These are phyloP conservation scores for Camellia granthamiana DNA, from an alignment of 148 eudicot genomes.

Conservation along the genomic window DNA sequence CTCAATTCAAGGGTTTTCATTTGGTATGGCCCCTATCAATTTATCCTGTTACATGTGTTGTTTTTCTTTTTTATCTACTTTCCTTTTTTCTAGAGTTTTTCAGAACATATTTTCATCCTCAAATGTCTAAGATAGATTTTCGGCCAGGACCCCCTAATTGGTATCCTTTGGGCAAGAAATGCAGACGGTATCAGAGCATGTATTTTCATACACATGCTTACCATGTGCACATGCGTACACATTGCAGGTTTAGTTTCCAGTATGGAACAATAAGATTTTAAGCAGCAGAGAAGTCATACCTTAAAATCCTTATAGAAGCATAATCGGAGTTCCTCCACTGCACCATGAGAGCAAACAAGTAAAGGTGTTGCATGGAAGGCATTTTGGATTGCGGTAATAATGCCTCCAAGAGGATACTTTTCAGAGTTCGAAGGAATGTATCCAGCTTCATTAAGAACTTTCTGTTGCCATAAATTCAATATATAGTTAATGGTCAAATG, in stretches of 20 bases:
- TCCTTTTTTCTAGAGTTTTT: background rate
- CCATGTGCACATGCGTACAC: no score
- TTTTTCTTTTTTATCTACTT: background rate
- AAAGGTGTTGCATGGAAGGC: constrained; percentile 81
- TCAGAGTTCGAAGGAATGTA: constrained; percentile 87
- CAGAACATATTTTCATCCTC: background rate
- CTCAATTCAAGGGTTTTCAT: background rate
- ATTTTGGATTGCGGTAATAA: constrained; percentile 79
- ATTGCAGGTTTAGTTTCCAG: background rate
- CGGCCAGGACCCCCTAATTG: background rate
- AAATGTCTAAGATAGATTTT: background rate
- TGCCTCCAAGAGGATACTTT: constrained; percentile 83
- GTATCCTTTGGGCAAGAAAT: background rate
- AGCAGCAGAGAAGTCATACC: constrained; percentile 40
- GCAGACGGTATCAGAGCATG: background rate
- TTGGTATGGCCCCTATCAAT: background rate
- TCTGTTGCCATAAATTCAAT: constrained; percentile 37
- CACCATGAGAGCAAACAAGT: constrained; percentile 59
- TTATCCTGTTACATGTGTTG: background rate
- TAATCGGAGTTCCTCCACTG: constrained; percentile 65
- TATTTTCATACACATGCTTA: background rate
- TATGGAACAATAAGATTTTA: background rate
- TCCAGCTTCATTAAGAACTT: constrained; percentile 75
- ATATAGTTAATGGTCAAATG: background rate
- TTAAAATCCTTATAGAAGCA: constrained; percentile 90